Evolutionary conservation across 2,329 filamentous ascomycete genomes (phyloP).

Genomic region (Aspergillus sojae): DNA sequence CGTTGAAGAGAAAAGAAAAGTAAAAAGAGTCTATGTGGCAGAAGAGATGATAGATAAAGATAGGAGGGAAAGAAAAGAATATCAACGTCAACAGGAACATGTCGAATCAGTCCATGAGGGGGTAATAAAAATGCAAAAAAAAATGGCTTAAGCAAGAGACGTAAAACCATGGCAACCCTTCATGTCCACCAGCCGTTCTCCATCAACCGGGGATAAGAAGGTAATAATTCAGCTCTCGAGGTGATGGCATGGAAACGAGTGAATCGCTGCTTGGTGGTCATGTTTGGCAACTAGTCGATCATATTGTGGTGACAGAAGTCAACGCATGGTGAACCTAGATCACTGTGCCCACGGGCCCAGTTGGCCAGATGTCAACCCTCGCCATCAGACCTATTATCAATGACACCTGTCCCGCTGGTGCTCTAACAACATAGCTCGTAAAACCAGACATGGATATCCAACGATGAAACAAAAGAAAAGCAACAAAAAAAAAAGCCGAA

Average conservation of each 20-base stretch:
- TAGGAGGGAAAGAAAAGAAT: neutral
- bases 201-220: neutral
- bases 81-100: constrained; percentile 2
- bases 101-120: neutral
- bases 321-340: neutral
- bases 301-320: neutral
- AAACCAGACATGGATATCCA: constrained; percentile 20
- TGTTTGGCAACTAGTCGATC: neutral
- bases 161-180: constrained; percentile 2
- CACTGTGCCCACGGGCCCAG: neutral
- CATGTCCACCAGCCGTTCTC: neutral
- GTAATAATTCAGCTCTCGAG: neutral
- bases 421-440: constrained; percentile 18
- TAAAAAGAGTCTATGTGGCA: neutral
- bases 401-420: constrained; percentile 20
- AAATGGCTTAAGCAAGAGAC: neutral
- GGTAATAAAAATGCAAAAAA: neutral
- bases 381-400: constrained; percentile 13
- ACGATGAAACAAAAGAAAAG: constrained; percentile 7
- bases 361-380: constrained; percentile 5
- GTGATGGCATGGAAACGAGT: neutral
- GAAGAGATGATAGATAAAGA: constrained; percentile 2
- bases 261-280: neutral
- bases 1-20: neutral
- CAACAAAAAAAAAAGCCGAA: neutral